Conservation (phyloP, 495 filamentous ascomycete species). For the Penicillium samsonianum region DNA sequence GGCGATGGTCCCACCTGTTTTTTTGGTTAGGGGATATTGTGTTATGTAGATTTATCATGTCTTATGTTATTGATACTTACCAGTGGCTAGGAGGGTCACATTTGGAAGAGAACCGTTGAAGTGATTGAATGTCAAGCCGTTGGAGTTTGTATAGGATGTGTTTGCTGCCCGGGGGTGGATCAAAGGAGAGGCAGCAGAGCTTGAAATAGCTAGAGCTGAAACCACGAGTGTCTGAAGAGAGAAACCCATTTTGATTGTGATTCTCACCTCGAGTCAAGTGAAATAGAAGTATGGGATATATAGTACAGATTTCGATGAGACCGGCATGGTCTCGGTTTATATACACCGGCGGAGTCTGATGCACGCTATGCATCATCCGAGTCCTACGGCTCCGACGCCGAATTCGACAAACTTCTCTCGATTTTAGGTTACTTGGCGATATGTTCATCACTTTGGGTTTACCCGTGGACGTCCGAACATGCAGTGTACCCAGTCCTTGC, state of each 20-base stretch:
- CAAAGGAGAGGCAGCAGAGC: constrained; percentile 33
- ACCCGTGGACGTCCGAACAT: not conserved
- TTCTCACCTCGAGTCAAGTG: not conserved
- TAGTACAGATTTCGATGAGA: not conserved
- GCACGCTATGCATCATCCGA: not conserved
- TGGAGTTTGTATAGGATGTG: constrained; percentile 35
- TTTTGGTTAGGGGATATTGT: not conserved
- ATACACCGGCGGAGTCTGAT: not conserved
- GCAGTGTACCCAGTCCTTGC: not conserved
- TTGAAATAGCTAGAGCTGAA: constrained; percentile 25
- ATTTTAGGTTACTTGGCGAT: not conserved
- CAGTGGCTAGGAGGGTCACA: constrained; percentile 53
- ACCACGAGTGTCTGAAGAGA: constrained; percentile 22
- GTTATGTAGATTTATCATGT: not conserved
- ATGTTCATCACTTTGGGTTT: not conserved
- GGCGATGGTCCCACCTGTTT: constrained; percentile 49
- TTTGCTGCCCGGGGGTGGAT: constrained; percentile 24
- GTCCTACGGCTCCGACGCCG: not conserved
- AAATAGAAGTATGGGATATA: not conserved
- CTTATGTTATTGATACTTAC: constrained; percentile 10
- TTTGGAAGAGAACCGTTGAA: constrained; percentile 50
- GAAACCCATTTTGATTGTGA: constrained; percentile 22
- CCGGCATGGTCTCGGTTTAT: not conserved
- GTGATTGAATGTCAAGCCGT: constrained; percentile 39
- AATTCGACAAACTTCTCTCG: not conserved